Evolutionary conservation across 2,329 filamentous ascomycete genomes (phyloP), one percentile per base, ranked within the genome.

Genomic region (Fusarium begoniae): DNA sequence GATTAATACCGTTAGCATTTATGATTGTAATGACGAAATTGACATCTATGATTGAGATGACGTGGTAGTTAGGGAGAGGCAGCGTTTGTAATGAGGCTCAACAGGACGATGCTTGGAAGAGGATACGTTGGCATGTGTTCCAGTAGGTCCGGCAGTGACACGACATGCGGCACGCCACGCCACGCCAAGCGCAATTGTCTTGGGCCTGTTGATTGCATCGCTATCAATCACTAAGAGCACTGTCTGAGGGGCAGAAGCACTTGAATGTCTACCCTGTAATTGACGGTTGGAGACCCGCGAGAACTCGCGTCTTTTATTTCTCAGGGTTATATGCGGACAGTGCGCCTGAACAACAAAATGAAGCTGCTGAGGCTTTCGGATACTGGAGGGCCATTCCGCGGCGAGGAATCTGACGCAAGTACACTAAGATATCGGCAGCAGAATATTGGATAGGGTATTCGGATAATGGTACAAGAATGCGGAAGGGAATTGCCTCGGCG

Each of bases 361-460:
- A 15, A 37, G 32, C 24, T 54, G 9, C 9, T 3, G 9, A 26
- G 35, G 18, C 17, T 35, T 47, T 57, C 40, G 14, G 40, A 1
- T 35, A 17, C n/a, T 3, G n/a, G 2, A 50, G 4, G 8, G 41
- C 7, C 4, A 22, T 11, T 9, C 20, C 24, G 11, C 20, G 11
- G 10, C 12, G 3, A 2, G 28, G 18, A 24, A 30, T 28, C 8
- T 28, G 20, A 48, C 0, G 0, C 41, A 13, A 17, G 14, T 5
- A 6, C 7, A 26, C 18, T 5, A 11, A 28, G 6, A 37, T 2
- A 22, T 17, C 4, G 2, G 2, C 1, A 28, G 7, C 4, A 26
- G 5, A 35, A 5, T 3, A 4, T 18, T 0, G 2, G 8, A 48
- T 28, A 0, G 14, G 5, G 3, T 1, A n/a, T 43, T 43, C 53